Evolutionary conservation across 2,329 filamentous ascomycete genomes (phyloP), one percentile per base, ranked within the genome.

Genomic region (Aspergillus fructus): DNA sequence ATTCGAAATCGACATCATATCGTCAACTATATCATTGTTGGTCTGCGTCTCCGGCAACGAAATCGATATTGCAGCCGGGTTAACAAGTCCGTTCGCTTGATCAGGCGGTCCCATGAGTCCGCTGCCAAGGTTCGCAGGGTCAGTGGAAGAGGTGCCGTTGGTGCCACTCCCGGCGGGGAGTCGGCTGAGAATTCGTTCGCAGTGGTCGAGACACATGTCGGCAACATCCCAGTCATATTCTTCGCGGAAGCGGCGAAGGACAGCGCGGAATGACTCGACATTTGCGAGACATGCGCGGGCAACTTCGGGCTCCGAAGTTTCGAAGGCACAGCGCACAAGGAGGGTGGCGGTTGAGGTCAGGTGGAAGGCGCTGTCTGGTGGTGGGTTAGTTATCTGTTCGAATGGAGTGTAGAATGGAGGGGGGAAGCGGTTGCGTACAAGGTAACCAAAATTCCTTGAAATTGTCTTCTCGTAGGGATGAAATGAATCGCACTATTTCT

Each of bases 161-260:
- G 63, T 68, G 43, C 55, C 57, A 19, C 56, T 59, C 49, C 62
- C 70, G 4, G 67, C 70, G 5, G 74, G 73, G 27, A 76, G 74
- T 42, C 74, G 68, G 66, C 71, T 75, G 61, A 79, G 68, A 52
- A 79, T 76, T 27, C 71, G 70, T 56, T 79, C 77, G 64, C 77
- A 78, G 64, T 78, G 75, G 41, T 83, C 79, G 3, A 84, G 68
- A 45, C 79, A 83, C 68, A 82, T 83, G 49, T 81, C 78, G 7
- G 81, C 81, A 8, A 84, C 75, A 60, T 84, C 82, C 81, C 82
- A 84, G 49, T 81, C 77, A 62, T 81, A 78, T 50, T 81, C 77
- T 30, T 78, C 77, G 13, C 76, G 72, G 21, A 79, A 78, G 47
- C 74, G 71, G 41, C 78, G 77, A 7, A 83, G 75, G 33, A 79